Evolutionary conservation across 495 filamentous ascomycete species (phyloP), one percentile per base, ranked within the genome.

Genomic region (Xylona heveae): DNA sequence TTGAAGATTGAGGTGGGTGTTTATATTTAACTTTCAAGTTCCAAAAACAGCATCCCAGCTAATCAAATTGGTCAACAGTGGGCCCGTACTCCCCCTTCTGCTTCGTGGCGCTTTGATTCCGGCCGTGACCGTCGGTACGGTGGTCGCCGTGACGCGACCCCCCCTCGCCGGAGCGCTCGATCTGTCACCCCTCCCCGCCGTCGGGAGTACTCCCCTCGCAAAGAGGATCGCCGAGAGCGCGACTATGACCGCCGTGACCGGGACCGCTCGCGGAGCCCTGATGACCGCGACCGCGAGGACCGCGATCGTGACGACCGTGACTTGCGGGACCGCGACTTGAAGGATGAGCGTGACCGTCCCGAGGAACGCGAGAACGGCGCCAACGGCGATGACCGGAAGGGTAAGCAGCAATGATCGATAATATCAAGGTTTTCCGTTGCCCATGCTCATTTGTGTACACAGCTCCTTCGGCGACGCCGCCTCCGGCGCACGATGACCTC

Each of bases 101-200:
- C 90, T 28, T 94, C 85, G 34, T 99, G 88, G 88, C 76, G 88
- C 27, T 99, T 95, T 45, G 88, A 99, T 49, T 80, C 77, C 42
- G 77, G 74, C 27, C 72, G 79, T 55, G 71, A 74, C 33, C 64
- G 64, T 42, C 58, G 57, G 37, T 62, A 67, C 17, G 60, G 59
- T 44, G 59, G 66, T 35, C 71, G 10, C n/a, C 36, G 58, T 33
- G 50, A 58, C 28, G 60, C 59, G 15, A 56, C 77, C 40, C 75
- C 79, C 45, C 80, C 88, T 43, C 88, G 80, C 42, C 78, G 82
- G 43, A 71, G 77, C 41, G 63, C 66, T 15, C 68, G 69, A 33
- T 74, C 71, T 29, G 69, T 78, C 24, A 75, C 77, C 24, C 71
- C 78, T 30, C 78, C 77, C 41, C 62, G 69, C 45, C 69, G 75